Conservation (phyloP, 2,329 filamentous ascomycete genomes). For the Aspergillus ruber region DNA sequence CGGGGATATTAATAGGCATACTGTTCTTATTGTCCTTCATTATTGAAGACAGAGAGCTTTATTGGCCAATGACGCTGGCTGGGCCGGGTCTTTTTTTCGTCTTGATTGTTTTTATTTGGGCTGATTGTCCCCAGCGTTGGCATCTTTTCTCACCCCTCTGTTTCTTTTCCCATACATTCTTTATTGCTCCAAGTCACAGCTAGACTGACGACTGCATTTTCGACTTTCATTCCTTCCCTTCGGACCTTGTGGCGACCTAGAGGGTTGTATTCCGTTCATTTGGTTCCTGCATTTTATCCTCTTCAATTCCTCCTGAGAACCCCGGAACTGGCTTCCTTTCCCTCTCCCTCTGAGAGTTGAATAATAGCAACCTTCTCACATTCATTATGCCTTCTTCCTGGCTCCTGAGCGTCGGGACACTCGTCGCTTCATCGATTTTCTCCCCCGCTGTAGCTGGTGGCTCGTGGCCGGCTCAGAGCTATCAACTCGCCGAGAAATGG, state of each 20-base stretch:
- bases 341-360: not conserved
- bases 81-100: not conserved
- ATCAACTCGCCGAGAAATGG: slow-evolving; percentile 38
- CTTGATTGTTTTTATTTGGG: not conserved
- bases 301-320: slow-evolving; percentile 1
- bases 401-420: slow-evolving; percentile 24
- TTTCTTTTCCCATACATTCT: slow-evolving; percentile 12
- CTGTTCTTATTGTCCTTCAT: not conserved
- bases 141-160: slow-evolving; percentile 4
- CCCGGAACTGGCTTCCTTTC: slow-evolving; percentile 4
- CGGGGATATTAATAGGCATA: not conserved
- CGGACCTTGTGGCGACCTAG: slow-evolving; percentile 9
- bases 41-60: not conserved
- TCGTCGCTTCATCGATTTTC: slow-evolving; percentile 23
- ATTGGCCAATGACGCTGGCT: not conserved
- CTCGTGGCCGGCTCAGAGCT: slow-evolving; percentile 15
- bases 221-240: slow-evolving; percentile 3
- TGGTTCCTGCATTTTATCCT: slow-evolving; percentile 2
- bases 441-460: slow-evolving; percentile 13
- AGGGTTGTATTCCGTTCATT: slow-evolving; percentile 14
- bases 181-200: slow-evolving; percentile 6
- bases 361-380: not conserved
- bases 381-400: slow-evolving; percentile 21
- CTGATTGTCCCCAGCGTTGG: slow-evolving; percentile 1
- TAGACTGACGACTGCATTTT: slow-evolving; percentile 10